Base-by-base conservation (phyloP, 2,329 filamentous ascomycete species). In the Colletotrichum acutatum region DNA sequence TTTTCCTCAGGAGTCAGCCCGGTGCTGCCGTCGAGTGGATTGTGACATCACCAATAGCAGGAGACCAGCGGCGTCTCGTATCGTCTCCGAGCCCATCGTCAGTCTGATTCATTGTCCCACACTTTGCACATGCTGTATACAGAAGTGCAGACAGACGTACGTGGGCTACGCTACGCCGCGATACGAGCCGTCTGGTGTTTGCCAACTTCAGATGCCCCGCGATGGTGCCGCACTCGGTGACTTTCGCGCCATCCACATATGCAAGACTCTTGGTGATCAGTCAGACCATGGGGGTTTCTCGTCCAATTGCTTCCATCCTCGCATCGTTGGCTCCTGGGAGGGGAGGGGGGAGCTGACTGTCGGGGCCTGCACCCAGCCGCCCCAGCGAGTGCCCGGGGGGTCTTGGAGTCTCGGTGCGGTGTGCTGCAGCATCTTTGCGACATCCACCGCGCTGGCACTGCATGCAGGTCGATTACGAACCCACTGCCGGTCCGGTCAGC, bases 391-490 rank as follows among this genome's bases (percentile, higher is more conserved):
- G 56, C 62, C 62, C 65, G 58, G 58, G 69, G 37, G 30, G 58
- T n/a, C 46, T 57, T 61, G 56, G 28, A 53, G 53, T 16, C 58
- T 63, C 66, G 66, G 60, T 54, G 24, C 37, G 37, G 37, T 42
- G 14, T 63, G 37, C 54, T 61, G 66, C 60, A 73, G 66, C 61
- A 49, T 49, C 70, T 63, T 69, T 58, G 71, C 66, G 71, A 73
- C 66, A 61, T 73, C 58, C 58, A 61, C 70, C 60, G 56, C 67
- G 67, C 54, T 73, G 71, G 59, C 66, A 65, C 66, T 71, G 57
- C 66, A 65, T 72, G 61, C 49, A 70, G 66, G 54, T 24, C 57
- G 71, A 71, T 70, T 71, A 73, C 61, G 67, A 66, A 57, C 60
- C 56, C 67, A 57, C 53, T 22, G 46, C 42, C 22, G 16, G 42